Evolutionary conservation across 192 early-diverging fungal species (phyloP).

Genomic region (Neocallimastix lanati): DNA sequence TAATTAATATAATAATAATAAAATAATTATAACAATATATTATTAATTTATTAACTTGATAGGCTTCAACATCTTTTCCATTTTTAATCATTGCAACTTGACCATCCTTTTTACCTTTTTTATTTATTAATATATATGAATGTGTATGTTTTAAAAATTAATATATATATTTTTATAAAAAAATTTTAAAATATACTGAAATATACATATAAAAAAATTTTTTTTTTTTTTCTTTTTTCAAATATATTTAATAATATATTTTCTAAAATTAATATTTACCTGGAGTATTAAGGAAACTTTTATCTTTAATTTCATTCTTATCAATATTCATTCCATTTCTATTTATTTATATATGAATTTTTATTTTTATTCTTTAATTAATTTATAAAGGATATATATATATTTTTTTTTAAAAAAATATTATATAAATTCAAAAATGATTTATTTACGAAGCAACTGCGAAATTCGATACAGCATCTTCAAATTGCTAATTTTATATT

Average conservation of each 20-base stretch:
- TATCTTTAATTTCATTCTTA: constrained; percentile 56
- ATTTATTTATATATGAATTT: constrained; percentile 15
- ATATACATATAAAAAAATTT: too few species aligned
- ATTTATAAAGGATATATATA: too few species aligned
- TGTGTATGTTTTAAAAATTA: too few species aligned
- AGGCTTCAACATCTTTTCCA: constrained; percentile 56
- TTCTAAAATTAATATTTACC: constrained; percentile 16
- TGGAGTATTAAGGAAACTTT: constrained; percentile 47
- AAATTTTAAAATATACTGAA: too few species aligned
- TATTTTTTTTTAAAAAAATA: too few species aligned
- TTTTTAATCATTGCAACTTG: constrained; percentile 77
- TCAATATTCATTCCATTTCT: constrained; percentile 44
- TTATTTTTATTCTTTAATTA: too few species aligned
- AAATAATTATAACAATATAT: background rate
- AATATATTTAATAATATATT: too few species aligned
- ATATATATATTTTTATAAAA: too few species aligned
- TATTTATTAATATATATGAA: too few species aligned
- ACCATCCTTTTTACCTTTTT: constrained; percentile 49
- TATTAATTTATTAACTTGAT: constrained; percentile 29
- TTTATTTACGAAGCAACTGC: constrained; percentile 11
- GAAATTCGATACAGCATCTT: constrained; percentile 7
- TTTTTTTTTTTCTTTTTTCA: too few species aligned
- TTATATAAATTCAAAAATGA: too few species aligned
- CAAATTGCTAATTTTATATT: constrained; percentile 5
- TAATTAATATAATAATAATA: too few species aligned